Evolutionary conservation across 2,329 filamentous ascomycete genomes (phyloP).

Genomic region (Alternaria arbusti): DNA sequence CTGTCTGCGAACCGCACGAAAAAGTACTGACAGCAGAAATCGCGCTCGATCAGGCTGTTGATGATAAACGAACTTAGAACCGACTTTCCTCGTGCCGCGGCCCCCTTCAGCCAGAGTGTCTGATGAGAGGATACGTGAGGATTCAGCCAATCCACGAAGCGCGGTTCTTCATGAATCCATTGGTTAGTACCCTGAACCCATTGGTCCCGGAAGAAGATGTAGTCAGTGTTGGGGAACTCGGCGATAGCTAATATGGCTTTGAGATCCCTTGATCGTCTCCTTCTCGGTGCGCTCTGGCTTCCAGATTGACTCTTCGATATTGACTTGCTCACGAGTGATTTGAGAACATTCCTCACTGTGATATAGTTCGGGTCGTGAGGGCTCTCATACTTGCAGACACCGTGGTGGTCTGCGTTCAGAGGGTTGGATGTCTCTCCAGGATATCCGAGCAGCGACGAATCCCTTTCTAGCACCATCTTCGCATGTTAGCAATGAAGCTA

Average conservation of each 20-base stretch:
- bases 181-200: not conserved
- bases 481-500: not conserved
- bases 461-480: not conserved
- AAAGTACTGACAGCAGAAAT: not conserved
- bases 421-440: not conserved
- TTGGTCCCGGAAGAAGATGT: not conserved
- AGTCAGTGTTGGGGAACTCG: not conserved
- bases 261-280: not conserved
- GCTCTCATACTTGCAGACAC: not conserved
- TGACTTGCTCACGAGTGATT: not conserved
- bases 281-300: not conserved
- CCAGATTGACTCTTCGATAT: not conserved
- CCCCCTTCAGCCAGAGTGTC: not conserved
- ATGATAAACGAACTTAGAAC: not conserved
- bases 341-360: not conserved
- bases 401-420: not conserved
- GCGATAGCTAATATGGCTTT: not conserved
- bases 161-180: not conserved
- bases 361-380: not conserved
- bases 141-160: not conserved
- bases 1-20: not conserved
- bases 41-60: not conserved
- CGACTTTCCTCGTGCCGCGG: not conserved
- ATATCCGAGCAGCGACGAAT: not conserved
- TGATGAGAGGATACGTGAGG: not conserved